Conservation (phyloP, 176 grass and related monocot species). For the Avena sativa region DNA sequence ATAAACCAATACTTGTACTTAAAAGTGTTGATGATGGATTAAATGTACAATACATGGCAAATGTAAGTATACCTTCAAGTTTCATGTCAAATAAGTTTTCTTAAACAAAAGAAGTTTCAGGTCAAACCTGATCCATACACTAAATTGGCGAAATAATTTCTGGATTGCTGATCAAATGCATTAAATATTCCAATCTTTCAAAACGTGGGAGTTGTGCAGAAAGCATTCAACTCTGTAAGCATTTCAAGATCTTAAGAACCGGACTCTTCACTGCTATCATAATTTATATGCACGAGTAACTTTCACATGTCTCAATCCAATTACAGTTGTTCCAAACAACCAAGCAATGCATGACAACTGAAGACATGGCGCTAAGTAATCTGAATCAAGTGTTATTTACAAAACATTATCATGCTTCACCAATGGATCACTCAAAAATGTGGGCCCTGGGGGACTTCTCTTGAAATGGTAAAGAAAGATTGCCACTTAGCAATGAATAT, state of each 20-base stretch:
- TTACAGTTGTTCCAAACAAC: not conserved
- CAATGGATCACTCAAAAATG: not conserved
- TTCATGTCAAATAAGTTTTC: not conserved
- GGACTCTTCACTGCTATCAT: not conserved
- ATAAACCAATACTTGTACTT: not conserved
- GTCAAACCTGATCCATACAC: not conserved
- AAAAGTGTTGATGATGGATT: not conserved
- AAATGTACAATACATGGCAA: not conserved
- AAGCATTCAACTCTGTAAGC: not conserved
- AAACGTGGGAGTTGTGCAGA: not conserved
- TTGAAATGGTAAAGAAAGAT: slow-evolving; percentile 29
- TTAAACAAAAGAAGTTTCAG: not conserved
- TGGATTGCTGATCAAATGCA: not conserved
- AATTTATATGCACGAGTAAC: not conserved
- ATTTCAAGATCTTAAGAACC: slow-evolving; percentile 6
- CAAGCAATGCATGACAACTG: slow-evolving; percentile 28
- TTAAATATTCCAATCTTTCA: not conserved
- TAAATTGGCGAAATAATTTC: not conserved
- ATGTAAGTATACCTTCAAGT: slow-evolving; percentile 21
- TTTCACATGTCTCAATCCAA: not conserved
- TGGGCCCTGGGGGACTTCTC: not conserved
- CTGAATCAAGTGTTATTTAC: not conserved
- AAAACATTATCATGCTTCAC: not conserved
- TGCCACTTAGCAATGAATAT: not conserved
- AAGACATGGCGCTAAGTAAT: not conserved